A percentile compares a stretch with the other conserved stretches of the same genome.
Conservation (phyloP, 768 basidiomycete species). For the Rhodotorula taiwanensis region DNA sequence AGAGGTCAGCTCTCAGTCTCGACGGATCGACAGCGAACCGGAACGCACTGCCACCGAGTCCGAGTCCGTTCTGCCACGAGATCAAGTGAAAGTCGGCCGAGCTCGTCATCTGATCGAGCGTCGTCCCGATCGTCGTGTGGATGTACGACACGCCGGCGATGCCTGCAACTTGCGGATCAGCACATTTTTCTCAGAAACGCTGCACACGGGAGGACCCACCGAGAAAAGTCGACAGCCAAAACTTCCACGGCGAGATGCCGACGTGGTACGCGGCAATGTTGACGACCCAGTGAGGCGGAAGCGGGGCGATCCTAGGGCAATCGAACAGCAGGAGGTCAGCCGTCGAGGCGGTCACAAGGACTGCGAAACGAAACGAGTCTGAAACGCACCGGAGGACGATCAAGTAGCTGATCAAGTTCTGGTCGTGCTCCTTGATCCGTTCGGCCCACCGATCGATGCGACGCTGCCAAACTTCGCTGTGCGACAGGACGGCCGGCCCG, state of each 20-base stretch:
- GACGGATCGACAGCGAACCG: not conserved
- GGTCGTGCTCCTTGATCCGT: slow-evolving; percentile 69
- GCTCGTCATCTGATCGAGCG: slow-evolving; percentile 90
- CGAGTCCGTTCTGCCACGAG: slow-evolving; percentile 28
- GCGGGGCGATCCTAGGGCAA: slow-evolving; percentile 72
- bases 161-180: not conserved
- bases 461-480: slow-evolving; percentile 75
- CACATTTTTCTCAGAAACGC: too few species aligned
- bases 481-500: slow-evolving; percentile 83
- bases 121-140: slow-evolving; percentile 72
- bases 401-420: slow-evolving; percentile 82
- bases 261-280: slow-evolving; percentile 89
- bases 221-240: slow-evolving; percentile 84
- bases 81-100: slow-evolving; percentile 88
- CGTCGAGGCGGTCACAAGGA: not conserved
- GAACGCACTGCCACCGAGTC: slow-evolving; percentile 30
- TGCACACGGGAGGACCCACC: slow-evolving; percentile 46
- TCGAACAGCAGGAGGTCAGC: too few species aligned
- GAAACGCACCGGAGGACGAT: slow-evolving; percentile 59
- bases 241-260: slow-evolving; percentile 72
- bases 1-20: not conserved
- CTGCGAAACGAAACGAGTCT: too few species aligned
- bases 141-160: slow-evolving; percentile 87
- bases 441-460: slow-evolving; percentile 72
- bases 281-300: slow-evolving; percentile 88